Evolutionary conservation across 1,284 basidiomycete genomes (phyloP).

Genomic region (Cystobasidium sp.): DNA sequence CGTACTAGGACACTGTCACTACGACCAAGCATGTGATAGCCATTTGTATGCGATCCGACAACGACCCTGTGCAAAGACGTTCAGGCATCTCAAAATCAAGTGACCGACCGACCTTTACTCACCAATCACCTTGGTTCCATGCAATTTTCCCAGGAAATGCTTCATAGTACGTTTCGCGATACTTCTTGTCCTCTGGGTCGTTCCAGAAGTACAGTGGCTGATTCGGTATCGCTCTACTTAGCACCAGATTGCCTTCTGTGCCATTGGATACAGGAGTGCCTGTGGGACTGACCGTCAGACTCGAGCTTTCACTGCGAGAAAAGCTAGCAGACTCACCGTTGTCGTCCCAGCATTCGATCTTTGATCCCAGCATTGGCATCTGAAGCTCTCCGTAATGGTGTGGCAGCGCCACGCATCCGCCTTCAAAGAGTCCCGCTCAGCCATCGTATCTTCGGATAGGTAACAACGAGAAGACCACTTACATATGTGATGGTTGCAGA

Average conservation of each 20-base stretch:
- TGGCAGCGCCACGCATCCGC: not conserved
- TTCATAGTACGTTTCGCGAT: constrained; percentile 75
- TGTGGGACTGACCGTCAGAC: not conserved
- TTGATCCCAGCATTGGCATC: constrained; percentile 1
- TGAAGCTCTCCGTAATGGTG: constrained; percentile 1
- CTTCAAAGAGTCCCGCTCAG: not conserved
- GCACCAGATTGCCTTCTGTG: constrained; percentile 65
- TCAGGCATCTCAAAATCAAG: no score
- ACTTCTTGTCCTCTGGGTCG: constrained; percentile 65
- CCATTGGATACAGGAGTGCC: constrained; percentile 55
- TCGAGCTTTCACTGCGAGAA: not conserved
- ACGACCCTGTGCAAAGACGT: no score
- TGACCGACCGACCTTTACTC: no score
- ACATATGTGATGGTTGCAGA: constrained; percentile 4
- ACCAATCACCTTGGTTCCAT: constrained; percentile 65
- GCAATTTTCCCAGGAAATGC: constrained; percentile 63
- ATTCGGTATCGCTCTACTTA: constrained; percentile 78
- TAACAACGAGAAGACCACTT: not conserved
- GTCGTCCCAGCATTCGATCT: constrained; percentile 23
- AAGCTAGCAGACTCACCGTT: not conserved
- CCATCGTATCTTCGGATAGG: not conserved
- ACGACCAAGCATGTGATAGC: constrained; percentile 69
- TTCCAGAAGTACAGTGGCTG: constrained; percentile 82
- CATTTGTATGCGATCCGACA: constrained; percentile 63
- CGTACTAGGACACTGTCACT: constrained; percentile 73